Evolutionary conservation across 495 filamentous ascomycete species (phyloP).

Genomic region (Podospora didyma): DNA sequence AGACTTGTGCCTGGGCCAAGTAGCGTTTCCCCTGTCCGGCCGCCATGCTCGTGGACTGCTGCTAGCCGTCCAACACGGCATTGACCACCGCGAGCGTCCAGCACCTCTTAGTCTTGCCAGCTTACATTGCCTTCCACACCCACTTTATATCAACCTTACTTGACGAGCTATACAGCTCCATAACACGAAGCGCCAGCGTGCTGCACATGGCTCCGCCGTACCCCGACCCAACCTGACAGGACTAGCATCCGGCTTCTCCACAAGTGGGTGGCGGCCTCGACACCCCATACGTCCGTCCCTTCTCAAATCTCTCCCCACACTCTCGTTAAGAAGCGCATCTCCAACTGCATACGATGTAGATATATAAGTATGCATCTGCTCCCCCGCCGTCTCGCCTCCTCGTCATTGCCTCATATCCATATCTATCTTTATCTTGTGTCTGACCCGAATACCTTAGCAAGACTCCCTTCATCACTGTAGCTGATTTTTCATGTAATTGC

Average conservation of each 20-base stretch:
- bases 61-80: slow-evolving; percentile 27
- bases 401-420: slow-evolving; percentile 23
- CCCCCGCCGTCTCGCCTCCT: slow-evolving; percentile 28
- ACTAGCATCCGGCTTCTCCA: slow-evolving; percentile 26
- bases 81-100: slow-evolving; percentile 22
- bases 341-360: slow-evolving; percentile 31
- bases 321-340: slow-evolving; percentile 21
- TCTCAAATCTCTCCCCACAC: slow-evolving; percentile 27
- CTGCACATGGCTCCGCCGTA: slow-evolving; percentile 15
- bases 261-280: background rate
- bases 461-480: slow-evolving; percentile 4
- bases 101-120: slow-evolving; percentile 11
- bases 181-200: slow-evolving; percentile 12
- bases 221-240: slow-evolving; percentile 6
- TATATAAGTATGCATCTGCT: slow-evolving; percentile 33
- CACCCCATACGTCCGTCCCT: slow-evolving; percentile 20
- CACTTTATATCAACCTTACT: slow-evolving; percentile 30
- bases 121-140: slow-evolving; percentile 23
- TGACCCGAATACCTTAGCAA: slow-evolving; percentile 6
- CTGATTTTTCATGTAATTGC: slow-evolving; percentile 2
- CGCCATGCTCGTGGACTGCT: slow-evolving; percentile 11
- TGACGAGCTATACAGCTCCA: slow-evolving; percentile 21
- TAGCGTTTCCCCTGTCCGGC: slow-evolving; percentile 19
- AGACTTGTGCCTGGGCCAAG: slow-evolving; percentile 28
- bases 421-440: slow-evolving; percentile 16